Evolutionary conservation across 2,329 filamentous ascomycete genomes (phyloP).

Genomic region (Exophiala lecanii-corni): DNA sequence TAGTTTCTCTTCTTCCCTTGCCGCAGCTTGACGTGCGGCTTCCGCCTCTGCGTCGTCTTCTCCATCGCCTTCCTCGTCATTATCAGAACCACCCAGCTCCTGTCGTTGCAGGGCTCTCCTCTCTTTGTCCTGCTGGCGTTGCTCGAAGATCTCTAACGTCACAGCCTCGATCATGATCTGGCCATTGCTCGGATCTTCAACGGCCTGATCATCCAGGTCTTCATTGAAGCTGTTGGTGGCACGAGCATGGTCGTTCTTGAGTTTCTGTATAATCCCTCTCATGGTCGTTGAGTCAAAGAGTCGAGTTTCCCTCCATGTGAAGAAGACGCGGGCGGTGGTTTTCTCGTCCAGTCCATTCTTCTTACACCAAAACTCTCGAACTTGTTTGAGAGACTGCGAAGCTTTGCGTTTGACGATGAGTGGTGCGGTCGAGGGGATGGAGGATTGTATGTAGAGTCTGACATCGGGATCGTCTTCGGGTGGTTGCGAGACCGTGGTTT

Average conservation of each 20-base stretch:
- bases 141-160: slow-evolving; percentile 59
- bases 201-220: slow-evolving; percentile 36
- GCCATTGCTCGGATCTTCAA: slow-evolving; percentile 44
- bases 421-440: slow-evolving; percentile 56
- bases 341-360: slow-evolving; percentile 53
- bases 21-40: slow-evolving; percentile 21
- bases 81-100: slow-evolving; percentile 2
- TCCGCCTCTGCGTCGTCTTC: slow-evolving; percentile 6
- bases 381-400: slow-evolving; percentile 61
- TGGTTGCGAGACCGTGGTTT: background rate
- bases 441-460: slow-evolving; percentile 64
- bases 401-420: slow-evolving; percentile 63
- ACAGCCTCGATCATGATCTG: slow-evolving; percentile 73
- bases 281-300: slow-evolving; percentile 75
- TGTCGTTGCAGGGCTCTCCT: slow-evolving; percentile 37
- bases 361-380: slow-evolving; percentile 65
- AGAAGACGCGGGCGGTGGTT: slow-evolving; percentile 56
- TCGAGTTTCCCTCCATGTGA: slow-evolving; percentile 72
- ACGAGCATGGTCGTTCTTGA: slow-evolving; percentile 16
- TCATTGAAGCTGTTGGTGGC: slow-evolving; percentile 1
- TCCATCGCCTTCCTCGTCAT: background rate
- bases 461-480: slow-evolving; percentile 47
- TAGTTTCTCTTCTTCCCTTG: slow-evolving; percentile 28
- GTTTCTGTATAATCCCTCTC: slow-evolving; percentile 53
- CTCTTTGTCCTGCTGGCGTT: slow-evolving; percentile 47